Conservation (phyloP, 1,284 basidiomycete species). For the Irpex sp. region DNA sequence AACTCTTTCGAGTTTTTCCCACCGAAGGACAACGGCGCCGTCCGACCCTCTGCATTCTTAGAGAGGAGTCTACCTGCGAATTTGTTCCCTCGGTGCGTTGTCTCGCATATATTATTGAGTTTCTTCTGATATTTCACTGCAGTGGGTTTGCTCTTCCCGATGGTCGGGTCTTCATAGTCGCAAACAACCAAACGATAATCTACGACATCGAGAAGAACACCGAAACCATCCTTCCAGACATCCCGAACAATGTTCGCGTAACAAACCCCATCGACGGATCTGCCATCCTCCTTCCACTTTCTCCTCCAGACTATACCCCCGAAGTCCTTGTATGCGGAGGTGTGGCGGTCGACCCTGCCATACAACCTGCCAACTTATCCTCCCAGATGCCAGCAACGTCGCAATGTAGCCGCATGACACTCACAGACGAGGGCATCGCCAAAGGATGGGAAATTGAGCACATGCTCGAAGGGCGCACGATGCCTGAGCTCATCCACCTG, state of each 20-base stretch:
- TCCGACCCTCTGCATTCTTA: constrained; percentile 45
- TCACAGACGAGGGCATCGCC: constrained; percentile 21
- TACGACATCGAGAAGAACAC: constrained; percentile 29
- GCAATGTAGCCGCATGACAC: constrained; percentile 34
- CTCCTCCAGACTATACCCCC: constrained; percentile 40
- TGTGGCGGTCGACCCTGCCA: constrained; percentile 22
- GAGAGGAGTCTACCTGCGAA: constrained; percentile 21
- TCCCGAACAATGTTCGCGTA: constrained; percentile 47
- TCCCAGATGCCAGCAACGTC: constrained; percentile 39
- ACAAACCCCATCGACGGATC: constrained; percentile 44
- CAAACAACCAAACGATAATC: constrained; percentile 37
- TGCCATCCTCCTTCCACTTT: constrained; percentile 45
- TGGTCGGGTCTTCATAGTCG: constrained; percentile 43
- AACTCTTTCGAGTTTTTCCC: constrained; percentile 52
- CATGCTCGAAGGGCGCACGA: constrained; percentile 33
- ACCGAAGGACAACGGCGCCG: constrained; percentile 41
- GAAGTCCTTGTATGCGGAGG: constrained; percentile 52
- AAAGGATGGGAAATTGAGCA: constrained; percentile 25
- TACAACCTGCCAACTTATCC: constrained; percentile 30
- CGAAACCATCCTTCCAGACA: constrained; percentile 38
- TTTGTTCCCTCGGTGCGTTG: constrained; percentile 24
- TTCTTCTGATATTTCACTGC: background rate
- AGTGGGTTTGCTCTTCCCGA: constrained; percentile 24
- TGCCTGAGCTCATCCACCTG: constrained; percentile 47
- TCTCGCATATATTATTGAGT: background rate